These are phyloP conservation scores for Fusarium sp. DNA, from an alignment of 2,329 filamentous ascomycete genomes.

Conservation along the genomic window DNA sequence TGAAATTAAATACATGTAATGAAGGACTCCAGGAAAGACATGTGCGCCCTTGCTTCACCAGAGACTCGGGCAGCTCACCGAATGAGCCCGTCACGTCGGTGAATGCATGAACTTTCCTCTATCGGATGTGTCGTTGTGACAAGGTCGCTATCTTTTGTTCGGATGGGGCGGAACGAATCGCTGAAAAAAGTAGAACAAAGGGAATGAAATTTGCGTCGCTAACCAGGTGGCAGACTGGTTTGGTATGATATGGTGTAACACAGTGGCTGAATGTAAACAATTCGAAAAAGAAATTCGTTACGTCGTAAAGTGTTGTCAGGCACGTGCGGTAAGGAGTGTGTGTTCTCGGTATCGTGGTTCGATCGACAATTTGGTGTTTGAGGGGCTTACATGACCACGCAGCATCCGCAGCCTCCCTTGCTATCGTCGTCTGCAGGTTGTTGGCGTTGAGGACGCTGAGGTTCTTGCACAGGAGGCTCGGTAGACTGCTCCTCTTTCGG, in stretches of 20 bases:
- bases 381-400: conserved; percentile 60
- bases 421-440: conserved; percentile 49
- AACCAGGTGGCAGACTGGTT: conserved; percentile 43
- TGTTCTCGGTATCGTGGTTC: conserved; percentile 21
- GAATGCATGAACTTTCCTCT: conserved; percentile 22
- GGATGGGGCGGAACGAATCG: conserved; percentile 31
- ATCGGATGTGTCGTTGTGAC: conserved; percentile 26
- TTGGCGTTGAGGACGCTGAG: conserved; percentile 18
- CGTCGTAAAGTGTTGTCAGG: conserved; percentile 45
- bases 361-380: neutral
- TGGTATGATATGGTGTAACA: conserved; percentile 44
- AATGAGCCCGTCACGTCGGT: conserved; percentile 36
- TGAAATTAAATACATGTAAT: conserved; percentile 46
- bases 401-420: conserved; percentile 63
- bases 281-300: conserved; percentile 48
- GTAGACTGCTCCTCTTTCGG: conserved; percentile 28
- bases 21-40: conserved; percentile 26
- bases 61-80: conserved; percentile 23
- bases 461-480: conserved; percentile 28
- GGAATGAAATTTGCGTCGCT: conserved; percentile 46
- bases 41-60: conserved; percentile 19
- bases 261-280: conserved; percentile 47
- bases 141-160: conserved; percentile 31
- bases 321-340: conserved; percentile 29
- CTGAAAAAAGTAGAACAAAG: conserved; percentile 41